Percentiles rank a stretch among this genome's conserved stretches.
Conservation (phyloP, 2,329 filamentous ascomycete genomes). For the Aureobasidium lini region DNA sequence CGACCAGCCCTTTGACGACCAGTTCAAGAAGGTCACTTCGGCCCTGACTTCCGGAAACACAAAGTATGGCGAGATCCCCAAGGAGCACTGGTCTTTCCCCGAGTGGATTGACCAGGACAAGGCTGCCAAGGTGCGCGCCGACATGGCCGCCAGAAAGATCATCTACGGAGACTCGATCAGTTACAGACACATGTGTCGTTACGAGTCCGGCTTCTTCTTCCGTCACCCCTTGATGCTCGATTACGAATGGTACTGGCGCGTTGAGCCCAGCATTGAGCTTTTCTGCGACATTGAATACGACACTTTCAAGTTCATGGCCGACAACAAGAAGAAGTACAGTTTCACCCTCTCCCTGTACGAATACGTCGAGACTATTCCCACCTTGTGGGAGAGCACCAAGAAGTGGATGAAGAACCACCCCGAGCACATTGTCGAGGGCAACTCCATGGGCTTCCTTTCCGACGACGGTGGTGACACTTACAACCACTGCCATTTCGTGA, state of each 20-base stretch:
- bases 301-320: conserved; percentile 92
- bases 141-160: conserved; percentile 90
- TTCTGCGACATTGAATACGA: conserved; percentile 95
- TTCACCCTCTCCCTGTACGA: conserved; percentile 95
- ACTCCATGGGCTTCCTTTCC: conserved; percentile 85
- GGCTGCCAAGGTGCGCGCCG: conserved; percentile 80
- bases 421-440: conserved; percentile 75
- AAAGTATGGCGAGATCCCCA: conserved; percentile 79
- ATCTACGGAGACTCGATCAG: conserved; percentile 97
- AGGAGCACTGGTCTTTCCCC: conserved; percentile 96
- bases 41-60: conserved; percentile 89
- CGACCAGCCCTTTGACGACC: conserved; percentile 85
- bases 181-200: conserved; percentile 99
- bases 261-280: conserved; percentile 93
- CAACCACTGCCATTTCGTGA: conserved; percentile 94
- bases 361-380: conserved; percentile 92
- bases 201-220: conserved; percentile 99
- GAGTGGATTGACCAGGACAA: conserved; percentile 92
- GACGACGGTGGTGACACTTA: conserved; percentile 87
- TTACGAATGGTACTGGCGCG: conserved; percentile 99
- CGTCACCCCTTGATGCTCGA: conserved; percentile 86
- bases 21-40: conserved; percentile 85
- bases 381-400: conserved; percentile 90
- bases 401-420: conserved; percentile 88
- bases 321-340: conserved; percentile 96